Evolutionary conservation across 257 asterid genomes (phyloP), one percentile per base, ranked within the genome.

Genomic region (Parsonsia alboflavescens): DNA sequence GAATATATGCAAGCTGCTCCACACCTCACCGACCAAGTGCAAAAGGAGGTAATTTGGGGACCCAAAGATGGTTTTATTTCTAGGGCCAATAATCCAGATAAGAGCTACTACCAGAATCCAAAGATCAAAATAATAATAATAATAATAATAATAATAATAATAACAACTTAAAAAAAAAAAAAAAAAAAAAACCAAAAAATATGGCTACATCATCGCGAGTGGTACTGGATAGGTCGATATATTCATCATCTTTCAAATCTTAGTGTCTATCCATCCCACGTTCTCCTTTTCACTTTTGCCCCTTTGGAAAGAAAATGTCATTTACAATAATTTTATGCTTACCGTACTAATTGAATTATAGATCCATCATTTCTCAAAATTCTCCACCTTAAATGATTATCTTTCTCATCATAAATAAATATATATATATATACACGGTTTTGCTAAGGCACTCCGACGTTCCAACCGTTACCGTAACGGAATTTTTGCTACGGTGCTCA

Each of bases 11-110:
- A 69, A 21, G 48, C 22, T 74, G 71, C 64, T 68, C 82, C 82
- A 72, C 80, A 72, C 80, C 75, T 73, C 82, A 67, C 80, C 85
- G 85, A 78, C 82, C 82, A 75, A 71, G 19, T 42, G 41, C 16
- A 12, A 71, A 71, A 54, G 54, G 52, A 50, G 45, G 42, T 59
- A 11, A 46, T 17, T 28, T 24, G 75, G 73, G 36, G 70, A n/a
- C 68, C 69, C 70, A 10, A 39, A 39, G 62, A 16, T 19, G 73
- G 45, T 28, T 26, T 36, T 16, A 36, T 50, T 42, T 46, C 15
- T 24, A 16, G 36, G n/a, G 67, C 16, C 66, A 65, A 41, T 69
- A 24, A 12, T 57, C 62, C 26, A 45, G 70, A 56, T 56, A 56
- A 68, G 69, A 26, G 41, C 58, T 76, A 59, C 58, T 45, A n/a